Percentiles rank a stretch among this genome's conserved stretches.
phyloP scores from a whole-genome alignment of 768 basidiomycete genomes.

The Panaeolus cyanescens region DNA sequence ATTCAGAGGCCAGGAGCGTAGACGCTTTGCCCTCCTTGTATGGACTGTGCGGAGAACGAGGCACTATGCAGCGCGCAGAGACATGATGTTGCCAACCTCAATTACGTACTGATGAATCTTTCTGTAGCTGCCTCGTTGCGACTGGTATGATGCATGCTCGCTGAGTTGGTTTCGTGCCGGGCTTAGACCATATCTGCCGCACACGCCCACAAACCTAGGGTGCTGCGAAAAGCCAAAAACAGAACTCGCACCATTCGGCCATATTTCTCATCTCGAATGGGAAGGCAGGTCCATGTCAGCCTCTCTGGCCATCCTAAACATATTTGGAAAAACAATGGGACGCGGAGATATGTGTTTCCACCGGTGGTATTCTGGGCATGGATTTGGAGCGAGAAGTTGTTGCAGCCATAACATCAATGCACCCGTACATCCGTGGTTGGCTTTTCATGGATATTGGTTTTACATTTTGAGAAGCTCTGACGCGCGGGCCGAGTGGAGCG shows the following conservation, averaged over 20 bases:
- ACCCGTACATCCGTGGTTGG: not conserved
- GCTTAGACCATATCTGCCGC: not conserved
- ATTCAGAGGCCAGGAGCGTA: too few relatives aligned
- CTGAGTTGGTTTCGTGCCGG: not conserved
- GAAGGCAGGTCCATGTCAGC: not conserved
- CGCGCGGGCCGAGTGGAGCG: not conserved
- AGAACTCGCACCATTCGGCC: not conserved
- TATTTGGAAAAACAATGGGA: not conserved
- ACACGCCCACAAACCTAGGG: not conserved
- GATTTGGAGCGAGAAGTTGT: not conserved
- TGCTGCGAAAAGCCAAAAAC: not conserved
- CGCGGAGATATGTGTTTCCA: not conserved
- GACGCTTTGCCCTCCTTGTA: not conserved
- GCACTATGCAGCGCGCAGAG: not conserved
- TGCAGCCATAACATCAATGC: not conserved
- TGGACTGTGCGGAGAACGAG: not conserved
- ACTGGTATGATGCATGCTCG: not conserved
- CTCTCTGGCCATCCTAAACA: not conserved
- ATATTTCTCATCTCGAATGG: not conserved
- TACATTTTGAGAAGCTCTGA: not conserved
- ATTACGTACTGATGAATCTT: not conserved
- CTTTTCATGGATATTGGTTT: not conserved
- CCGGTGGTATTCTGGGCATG: not conserved
- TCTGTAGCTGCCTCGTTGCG: too few relatives aligned
- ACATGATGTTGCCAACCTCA: not conserved